Conservation (phyloP, 345 rosid genomes). For the Raphanus raphanistrum region DNA sequence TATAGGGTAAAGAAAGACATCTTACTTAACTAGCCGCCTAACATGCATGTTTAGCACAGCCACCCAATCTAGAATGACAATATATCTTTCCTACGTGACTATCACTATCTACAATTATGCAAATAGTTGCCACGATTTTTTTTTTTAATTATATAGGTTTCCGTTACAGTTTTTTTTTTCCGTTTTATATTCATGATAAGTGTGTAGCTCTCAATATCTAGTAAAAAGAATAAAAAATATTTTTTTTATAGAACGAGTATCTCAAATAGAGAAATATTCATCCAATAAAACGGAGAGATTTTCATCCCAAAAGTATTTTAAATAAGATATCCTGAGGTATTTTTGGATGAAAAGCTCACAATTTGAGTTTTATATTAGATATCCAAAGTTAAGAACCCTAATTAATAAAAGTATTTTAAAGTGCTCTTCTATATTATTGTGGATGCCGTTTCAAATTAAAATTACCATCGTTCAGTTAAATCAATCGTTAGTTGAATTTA, state of each 20-base stretch:
- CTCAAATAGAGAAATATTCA: not conserved
- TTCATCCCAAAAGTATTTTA: no score
- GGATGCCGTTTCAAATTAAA: not conserved
- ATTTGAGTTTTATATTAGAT: not conserved
- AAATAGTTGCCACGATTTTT: not conserved
- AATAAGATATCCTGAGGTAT: not conserved
- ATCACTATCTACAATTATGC: conserved; percentile 7
- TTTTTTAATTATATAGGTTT: not conserved
- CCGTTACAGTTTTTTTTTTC: not conserved
- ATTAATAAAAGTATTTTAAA: not conserved
- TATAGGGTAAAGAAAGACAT: not conserved
- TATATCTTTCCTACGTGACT: not conserved
- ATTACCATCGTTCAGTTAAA: not conserved
- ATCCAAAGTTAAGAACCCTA: not conserved
- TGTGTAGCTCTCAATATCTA: not conserved
- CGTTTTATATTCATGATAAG: not conserved
- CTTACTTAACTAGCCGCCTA: conserved; percentile 15
- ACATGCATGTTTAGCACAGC: conserved; percentile 10
- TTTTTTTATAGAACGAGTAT: not conserved
- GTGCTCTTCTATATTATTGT: not conserved
- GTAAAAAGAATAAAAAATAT: no score
- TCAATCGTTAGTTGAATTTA: not conserved
- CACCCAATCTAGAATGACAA: conserved; percentile 15
- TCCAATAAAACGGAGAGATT: no score
- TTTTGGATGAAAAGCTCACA: not conserved